Base-by-base conservation (phyloP, 768 basidiomycete species). In the Solioccasus polychromus region DNA sequence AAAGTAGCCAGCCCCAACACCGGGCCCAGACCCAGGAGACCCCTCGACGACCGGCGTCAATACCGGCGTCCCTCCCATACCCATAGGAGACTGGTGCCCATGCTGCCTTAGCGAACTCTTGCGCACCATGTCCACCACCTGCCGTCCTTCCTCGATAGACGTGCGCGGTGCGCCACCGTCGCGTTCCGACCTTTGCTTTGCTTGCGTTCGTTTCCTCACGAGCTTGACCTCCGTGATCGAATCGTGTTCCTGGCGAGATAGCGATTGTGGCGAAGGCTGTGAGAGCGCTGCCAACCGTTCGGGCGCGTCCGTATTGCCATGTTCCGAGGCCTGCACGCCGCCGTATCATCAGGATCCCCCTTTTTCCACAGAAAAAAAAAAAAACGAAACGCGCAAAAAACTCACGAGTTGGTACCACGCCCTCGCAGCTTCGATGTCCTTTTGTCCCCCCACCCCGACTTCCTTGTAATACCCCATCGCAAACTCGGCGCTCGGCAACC, bases 401-500 rank as follows among this genome's bases (percentile, higher is more conserved):
- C 76, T 54, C 35, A 80, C 82, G 62, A 73, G 69, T 23, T 70
- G 67, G 64, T 98, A 98, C 92, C 93, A 98, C 59, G 68, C 77
- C 46, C 72, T 70, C 2, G 93, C 89, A 7, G 71, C 71, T 1
- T 75, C 76, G 29, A 89, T 43, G 58, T 87, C 78, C 58, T 78
- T 80, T 9, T 60, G 39, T 1, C 85, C 81, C 0, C 92, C 93
- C 6, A 98, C 86, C 2, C 95, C 95, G 2, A 97, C 88, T 64
- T 97, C 94, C 29, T 76, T 76, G 61, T 95, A 98, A 62, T 97
- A 97, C 1, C 94, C 95, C 80, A 97, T 85, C 1, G 93, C 95
- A 62, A 97, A 97, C 63, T 93, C 88, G 0, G 91, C 95, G 45
- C 78, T 83, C 1, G 88, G 75, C 35, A 95, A 69, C 0, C 83